Evolutionary conservation across 106 monocot genomes (phyloP).

Genomic region (Vanilla planifolia): DNA sequence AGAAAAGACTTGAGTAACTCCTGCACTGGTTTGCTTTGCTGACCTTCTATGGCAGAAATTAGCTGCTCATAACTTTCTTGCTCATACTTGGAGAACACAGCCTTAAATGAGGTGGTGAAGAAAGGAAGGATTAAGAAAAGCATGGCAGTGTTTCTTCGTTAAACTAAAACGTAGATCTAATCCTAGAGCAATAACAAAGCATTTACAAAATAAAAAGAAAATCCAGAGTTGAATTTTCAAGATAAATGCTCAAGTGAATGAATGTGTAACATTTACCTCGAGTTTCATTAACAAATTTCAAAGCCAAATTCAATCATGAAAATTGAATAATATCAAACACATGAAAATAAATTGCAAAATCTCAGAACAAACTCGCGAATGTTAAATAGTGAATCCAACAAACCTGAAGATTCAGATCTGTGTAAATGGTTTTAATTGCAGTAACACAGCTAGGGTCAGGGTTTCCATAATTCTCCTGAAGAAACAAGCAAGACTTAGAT

Average conservation of each 20-base stretch:
- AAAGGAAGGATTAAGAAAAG: neutral
- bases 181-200: too few species aligned
- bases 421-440: constrained; percentile 73
- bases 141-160: too few species aligned
- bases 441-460: constrained; percentile 55
- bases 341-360: too few species aligned
- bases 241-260: too few species aligned
- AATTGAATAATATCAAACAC: too few species aligned
- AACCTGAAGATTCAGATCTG: constrained; percentile 84
- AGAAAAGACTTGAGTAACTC: constrained; percentile 90
- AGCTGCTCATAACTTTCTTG: constrained; percentile 49
- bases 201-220: too few species aligned
- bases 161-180: too few species aligned
- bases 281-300: too few species aligned
- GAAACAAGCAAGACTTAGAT: neutral
- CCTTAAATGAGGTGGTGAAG: constrained; percentile 16
- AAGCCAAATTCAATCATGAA: too few species aligned
- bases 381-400: neutral
- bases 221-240: too few species aligned
- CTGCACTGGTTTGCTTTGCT: constrained; percentile 74
- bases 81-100: constrained; percentile 65
- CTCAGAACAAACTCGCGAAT: too few species aligned
- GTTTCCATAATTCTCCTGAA: constrained; percentile 97
- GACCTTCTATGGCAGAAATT: constrained; percentile 76
- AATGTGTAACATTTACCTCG: too few species aligned